A percentile compares a stretch with the other conserved stretches of the same genome.
These are phyloP conservation scores for Verticillium dahliae DNA, from an alignment of 2,329 filamentous ascomycete species.

Conservation along the genomic window DNA sequence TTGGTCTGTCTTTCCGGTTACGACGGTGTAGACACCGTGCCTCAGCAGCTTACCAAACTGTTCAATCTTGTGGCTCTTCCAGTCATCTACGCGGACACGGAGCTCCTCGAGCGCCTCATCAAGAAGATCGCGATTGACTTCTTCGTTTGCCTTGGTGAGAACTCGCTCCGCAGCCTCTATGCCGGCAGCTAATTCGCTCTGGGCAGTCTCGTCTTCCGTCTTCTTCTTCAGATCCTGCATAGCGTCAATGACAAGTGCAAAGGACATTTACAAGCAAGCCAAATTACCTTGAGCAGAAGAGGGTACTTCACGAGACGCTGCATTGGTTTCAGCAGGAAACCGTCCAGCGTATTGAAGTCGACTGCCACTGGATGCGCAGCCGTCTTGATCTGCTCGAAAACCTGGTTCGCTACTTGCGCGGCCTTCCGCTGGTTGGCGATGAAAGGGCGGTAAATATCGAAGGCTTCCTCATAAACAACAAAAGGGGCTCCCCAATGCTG, in stretches of 20 bases:
- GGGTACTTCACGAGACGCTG: conserved; percentile 94
- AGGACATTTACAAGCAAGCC: neutral
- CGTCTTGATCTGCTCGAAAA: conserved; percentile 78
- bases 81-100: conserved; percentile 80
- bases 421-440: conserved; percentile 95
- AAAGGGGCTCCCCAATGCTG: conserved; percentile 98
- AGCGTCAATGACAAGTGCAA: conserved; percentile 15
- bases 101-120: conserved; percentile 80
- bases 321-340: conserved; percentile 93
- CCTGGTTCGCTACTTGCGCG: conserved; percentile 72
- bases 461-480: conserved; percentile 74
- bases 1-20: conserved; percentile 83
- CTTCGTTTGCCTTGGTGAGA: conserved; percentile 79
- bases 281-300: conserved; percentile 68
- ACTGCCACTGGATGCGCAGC: conserved; percentile 76
- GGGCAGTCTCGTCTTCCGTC: conserved; percentile 64
- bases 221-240: conserved; percentile 78
- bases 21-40: conserved; percentile 84
- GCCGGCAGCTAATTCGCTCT: conserved; percentile 66
- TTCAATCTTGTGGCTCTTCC: conserved; percentile 88
- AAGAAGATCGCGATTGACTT: conserved; percentile 81
- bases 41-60: conserved; percentile 86
- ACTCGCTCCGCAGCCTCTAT: conserved; percentile 79
- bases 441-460: conserved; percentile 92
- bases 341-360: conserved; percentile 80